phyloP scores from a whole-genome alignment of 805 yeast species.

The Candida ortonii region DNA sequence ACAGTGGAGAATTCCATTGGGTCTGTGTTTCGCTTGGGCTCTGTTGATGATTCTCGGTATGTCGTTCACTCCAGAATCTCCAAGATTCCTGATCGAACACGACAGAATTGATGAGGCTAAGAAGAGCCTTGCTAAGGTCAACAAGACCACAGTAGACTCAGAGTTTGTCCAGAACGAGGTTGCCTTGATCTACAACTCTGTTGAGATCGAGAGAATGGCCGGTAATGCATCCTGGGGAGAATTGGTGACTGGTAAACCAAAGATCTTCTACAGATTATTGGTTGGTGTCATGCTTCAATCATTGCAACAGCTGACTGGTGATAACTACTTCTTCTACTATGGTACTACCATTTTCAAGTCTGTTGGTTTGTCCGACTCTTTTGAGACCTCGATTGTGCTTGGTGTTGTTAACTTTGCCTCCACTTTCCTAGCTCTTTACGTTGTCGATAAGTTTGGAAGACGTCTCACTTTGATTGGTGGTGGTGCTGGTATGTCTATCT shows the following conservation, averaged over 20 bases:
- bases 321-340: slow-evolving; percentile 64
- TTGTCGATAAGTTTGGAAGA: slow-evolving; percentile 56
- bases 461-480: slow-evolving; percentile 49
- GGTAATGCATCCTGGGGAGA: slow-evolving; percentile 68
- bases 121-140: slow-evolving; percentile 52
- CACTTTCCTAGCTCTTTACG: slow-evolving; percentile 49
- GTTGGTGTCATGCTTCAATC: slow-evolving; percentile 61
- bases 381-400: slow-evolving; percentile 55
- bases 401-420: slow-evolving; percentile 56
- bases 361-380: slow-evolving; percentile 56
- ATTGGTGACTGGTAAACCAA: slow-evolving; percentile 61
- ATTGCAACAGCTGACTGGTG: slow-evolving; percentile 61
- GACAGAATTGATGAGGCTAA: slow-evolving; percentile 52
- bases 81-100: slow-evolving; percentile 57
- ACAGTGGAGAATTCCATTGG: slow-evolving; percentile 69
- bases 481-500: slow-evolving; percentile 49
- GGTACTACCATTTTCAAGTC: slow-evolving; percentile 61
- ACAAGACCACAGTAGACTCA: slow-evolving; percentile 53
- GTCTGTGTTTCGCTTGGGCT: slow-evolving; percentile 51
- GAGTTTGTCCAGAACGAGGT: slow-evolving; percentile 54
- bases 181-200: slow-evolving; percentile 54
- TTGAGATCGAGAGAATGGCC: slow-evolving; percentile 58
- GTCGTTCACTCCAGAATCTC: slow-evolving; percentile 67
- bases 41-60: slow-evolving; percentile 46
- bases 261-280: slow-evolving; percentile 51